These are phyloP conservation scores for Picocystis salinarum DNA, from an alignment of 139 green algal genomes.

Conservation along the genomic window DNA sequence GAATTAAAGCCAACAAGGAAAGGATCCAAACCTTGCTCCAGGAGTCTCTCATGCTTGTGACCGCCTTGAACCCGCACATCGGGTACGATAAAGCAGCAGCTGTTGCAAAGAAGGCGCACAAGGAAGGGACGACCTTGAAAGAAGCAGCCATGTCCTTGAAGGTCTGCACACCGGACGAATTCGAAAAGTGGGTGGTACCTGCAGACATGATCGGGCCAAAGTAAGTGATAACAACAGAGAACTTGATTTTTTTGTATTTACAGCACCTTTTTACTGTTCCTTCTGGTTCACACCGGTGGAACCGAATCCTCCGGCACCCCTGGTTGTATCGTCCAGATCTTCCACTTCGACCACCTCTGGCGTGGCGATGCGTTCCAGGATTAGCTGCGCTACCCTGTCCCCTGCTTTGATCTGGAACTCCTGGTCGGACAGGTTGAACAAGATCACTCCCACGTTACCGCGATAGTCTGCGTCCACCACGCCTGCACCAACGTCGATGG, in stretches of 20 bases:
- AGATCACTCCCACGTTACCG: constrained; percentile 75
- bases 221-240: too few species aligned
- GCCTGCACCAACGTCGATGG: constrained; percentile 86
- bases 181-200: constrained; percentile 71
- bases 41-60: constrained; percentile 87
- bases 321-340: constrained; percentile 66
- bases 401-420: constrained; percentile 22
- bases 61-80: constrained; percentile 32
- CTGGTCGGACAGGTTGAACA: constrained; percentile 85
- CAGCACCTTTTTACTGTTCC: too few species aligned
- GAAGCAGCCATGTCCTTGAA: constrained; percentile 55
- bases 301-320: constrained; percentile 80
- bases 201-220: constrained; percentile 64
- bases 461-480: constrained; percentile 96
- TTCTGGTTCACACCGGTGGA: constrained; percentile 73
- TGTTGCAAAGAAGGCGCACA: constrained; percentile 88
- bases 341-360: constrained; percentile 80
- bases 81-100: constrained; percentile 90
- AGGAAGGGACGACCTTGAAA: constrained; percentile 64
- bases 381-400: constrained; percentile 82
- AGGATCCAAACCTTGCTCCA: constrained; percentile 63
- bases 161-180: constrained; percentile 48
- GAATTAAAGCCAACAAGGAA: constrained; percentile 47
- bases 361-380: constrained; percentile 84
- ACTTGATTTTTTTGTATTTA: too few species aligned